Base-by-base conservation (phyloP, 352 stramenopile species). In the Phytophthora foliorum region DNA sequence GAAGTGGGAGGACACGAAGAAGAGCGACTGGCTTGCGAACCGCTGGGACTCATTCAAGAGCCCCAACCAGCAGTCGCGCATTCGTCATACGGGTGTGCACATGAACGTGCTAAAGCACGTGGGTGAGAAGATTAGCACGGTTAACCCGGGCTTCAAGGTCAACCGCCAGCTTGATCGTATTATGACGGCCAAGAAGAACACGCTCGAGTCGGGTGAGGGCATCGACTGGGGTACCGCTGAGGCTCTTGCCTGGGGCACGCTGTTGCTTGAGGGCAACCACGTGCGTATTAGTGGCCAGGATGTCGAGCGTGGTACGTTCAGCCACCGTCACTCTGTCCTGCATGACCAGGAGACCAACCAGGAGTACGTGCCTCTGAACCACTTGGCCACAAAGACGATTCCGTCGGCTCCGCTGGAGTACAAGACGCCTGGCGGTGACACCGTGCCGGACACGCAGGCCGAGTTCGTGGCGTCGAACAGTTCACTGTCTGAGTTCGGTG, bases 161-260 rank as follows among this genome's bases (percentile, higher is more conserved):
- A 97, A 98, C 80, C 81, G 92, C 25, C 92, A 98, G 80, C 91
- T 99, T 77, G 81, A 92, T 49, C 97, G 98, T 63, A 98, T 99
- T 70, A 92, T 99, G 69, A 72, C 89, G 51, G 81, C 80, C 31
- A 93, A 97, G 61, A 81, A 86, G 60, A 81, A 84, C 27, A 91
- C 91, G 68, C 85, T 98, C 16, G 83, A 98, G 54, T 74, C 72
- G 8, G 77, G 80, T 21, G 75, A 92, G 31, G 96, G 88, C 24
- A 98, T 99, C 53, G 96, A 99, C 75, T 99, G 97, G 97, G 97
- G 92, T 57, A 98, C 95, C n/a, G 97, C 95, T 11, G 97, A 99
- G 81, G 91, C 92, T 22, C 81, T 99, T 44, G 97, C 97, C 5
- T 99, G 98, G 85, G 97, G 96, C 31, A 95, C 90, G 29, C 77